phyloP scores from a whole-genome alignment of 768 basidiomycete genomes.

The Phaeotremella skinneri region DNA sequence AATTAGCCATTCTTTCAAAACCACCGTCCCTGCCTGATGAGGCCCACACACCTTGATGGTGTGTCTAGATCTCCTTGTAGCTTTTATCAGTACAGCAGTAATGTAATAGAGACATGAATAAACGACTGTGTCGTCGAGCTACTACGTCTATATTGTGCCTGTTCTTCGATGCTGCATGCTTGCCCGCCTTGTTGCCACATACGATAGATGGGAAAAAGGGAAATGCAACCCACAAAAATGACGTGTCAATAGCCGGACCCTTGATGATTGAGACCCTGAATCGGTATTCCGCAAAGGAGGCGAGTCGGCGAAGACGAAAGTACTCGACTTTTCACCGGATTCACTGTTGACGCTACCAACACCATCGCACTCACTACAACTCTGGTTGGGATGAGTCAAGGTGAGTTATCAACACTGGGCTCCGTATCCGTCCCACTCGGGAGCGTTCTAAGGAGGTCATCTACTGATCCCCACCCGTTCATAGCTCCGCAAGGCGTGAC shows the following conservation, averaged over 20 bases:
- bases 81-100: neutral
- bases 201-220: no score
- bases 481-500: constrained; percentile 49
- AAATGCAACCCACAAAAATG: no score
- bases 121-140: neutral
- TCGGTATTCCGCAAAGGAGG: no score
- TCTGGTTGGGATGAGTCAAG: neutral
- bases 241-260: no score
- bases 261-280: no score
- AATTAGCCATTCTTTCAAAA: neutral
- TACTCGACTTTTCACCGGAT: no score
- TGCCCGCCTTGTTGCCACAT: no score
- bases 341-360: no score
- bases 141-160: neutral
- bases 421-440: neutral
- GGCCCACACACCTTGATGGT: neutral
- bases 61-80: neutral
- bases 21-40: neutral
- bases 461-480: neutral
- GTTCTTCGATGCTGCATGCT: no score
- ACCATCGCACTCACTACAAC: neutral
- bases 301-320: no score
- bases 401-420: neutral
- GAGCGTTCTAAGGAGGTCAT: neutral
- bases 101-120: neutral